phyloP scores from a whole-genome alignment of 495 filamentous ascomycete genomes.

The Mycothermus thermophilus region DNA sequence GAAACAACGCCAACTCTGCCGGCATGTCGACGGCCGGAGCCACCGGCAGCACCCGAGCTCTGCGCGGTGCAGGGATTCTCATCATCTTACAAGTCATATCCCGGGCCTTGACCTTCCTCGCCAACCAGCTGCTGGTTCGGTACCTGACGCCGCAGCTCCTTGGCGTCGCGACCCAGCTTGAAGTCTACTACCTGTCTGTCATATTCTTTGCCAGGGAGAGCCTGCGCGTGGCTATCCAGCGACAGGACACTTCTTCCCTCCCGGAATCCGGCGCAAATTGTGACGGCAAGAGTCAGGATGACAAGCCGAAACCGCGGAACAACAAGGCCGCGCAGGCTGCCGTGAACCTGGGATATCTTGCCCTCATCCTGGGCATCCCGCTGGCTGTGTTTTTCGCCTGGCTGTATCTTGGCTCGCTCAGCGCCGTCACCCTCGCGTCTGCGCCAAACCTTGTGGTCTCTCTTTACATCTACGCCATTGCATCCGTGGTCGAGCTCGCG shows the following conservation, averaged over 20 bases:
- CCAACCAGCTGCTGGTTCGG: conserved; percentile 81
- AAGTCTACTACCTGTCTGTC: conserved; percentile 76
- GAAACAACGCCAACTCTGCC: too few species aligned
- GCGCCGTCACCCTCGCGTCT: conserved; percentile 34
- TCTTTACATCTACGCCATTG: conserved; percentile 56
- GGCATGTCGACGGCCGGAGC: too few species aligned
- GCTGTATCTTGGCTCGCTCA: conserved; percentile 49
- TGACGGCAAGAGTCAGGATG: conserved; percentile 1
- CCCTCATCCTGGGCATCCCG: conserved; percentile 53
- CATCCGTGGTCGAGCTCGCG: conserved; percentile 65
- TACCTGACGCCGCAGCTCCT: conserved; percentile 71
- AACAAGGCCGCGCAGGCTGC: conserved; percentile 43
- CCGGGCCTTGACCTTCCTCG: conserved; percentile 71
- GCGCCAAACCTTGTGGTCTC: conserved; percentile 49
- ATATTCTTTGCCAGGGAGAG: conserved; percentile 87
- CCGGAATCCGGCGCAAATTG: too few species aligned
- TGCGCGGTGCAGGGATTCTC: conserved; percentile 62
- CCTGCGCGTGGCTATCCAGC: conserved; percentile 70
- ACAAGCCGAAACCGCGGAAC: conserved; percentile 6
- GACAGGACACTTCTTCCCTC: conserved; percentile 37
- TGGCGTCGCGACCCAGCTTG: conserved; percentile 75
- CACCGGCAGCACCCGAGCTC: too few species aligned
- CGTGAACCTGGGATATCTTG: conserved; percentile 76
- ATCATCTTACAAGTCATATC: conserved; percentile 77
- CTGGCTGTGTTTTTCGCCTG: conserved; percentile 46